Conservation (phyloP, 805 yeast genomes). For the Starmerella floris region DNA sequence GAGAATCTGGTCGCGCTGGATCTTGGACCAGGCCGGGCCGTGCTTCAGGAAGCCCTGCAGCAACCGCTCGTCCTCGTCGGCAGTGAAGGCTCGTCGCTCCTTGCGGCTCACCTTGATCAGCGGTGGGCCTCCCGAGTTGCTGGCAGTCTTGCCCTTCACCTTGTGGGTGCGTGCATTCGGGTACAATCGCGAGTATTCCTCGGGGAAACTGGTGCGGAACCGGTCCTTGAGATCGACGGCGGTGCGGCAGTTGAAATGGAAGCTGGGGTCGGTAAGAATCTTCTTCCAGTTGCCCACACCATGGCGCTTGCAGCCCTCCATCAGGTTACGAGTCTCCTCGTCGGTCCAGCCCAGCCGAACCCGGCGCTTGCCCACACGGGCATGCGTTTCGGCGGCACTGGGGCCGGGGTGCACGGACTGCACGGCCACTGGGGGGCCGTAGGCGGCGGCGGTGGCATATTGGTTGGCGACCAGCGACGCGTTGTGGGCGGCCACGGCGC, state of each 20-base stretch:
- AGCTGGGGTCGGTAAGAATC: constrained; percentile 31
- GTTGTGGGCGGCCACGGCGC: constrained; percentile 11
- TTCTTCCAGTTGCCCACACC: constrained; percentile 38
- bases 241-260: constrained; percentile 32
- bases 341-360: constrained; percentile 32
- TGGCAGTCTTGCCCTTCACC: constrained; percentile 21
- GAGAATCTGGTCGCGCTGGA: constrained; percentile 31
- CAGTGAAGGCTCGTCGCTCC: constrained; percentile 32
- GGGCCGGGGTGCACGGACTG: constrained; percentile 11
- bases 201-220: constrained; percentile 35
- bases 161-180: constrained; percentile 36
- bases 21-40: constrained; percentile 36
- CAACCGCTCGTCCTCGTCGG: constrained; percentile 33
- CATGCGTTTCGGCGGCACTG: constrained; percentile 12
- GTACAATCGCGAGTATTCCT: constrained; percentile 33
- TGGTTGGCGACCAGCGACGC: constrained; percentile 16
- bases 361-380: constrained; percentile 27
- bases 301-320: constrained; percentile 33
- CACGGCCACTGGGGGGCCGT: constrained; percentile 18
- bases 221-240: constrained; percentile 36
- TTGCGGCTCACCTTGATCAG: constrained; percentile 34
- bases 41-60: constrained; percentile 32
- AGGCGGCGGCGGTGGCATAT: constrained; percentile 21
- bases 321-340: constrained; percentile 31
- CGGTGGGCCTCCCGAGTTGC: constrained; percentile 16